phyloP scores from a whole-genome alignment of 148 eudicot species.

The Camellia granthamiana region DNA sequence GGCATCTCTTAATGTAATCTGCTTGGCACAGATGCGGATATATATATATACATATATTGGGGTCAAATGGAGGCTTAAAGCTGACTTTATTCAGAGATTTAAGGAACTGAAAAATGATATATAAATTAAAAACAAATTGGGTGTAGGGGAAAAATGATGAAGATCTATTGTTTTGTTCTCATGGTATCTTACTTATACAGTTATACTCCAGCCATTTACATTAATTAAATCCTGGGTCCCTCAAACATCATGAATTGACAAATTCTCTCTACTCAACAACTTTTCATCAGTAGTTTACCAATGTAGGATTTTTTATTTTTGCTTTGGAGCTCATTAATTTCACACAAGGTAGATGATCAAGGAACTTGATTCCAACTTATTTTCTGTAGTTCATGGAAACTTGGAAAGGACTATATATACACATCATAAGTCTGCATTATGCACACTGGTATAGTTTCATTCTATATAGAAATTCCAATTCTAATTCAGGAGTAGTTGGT shows the following conservation, averaged over 20 bases:
- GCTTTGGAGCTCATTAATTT: conserved; percentile 6
- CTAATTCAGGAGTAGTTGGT: conserved; percentile 1
- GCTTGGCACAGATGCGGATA: not conserved
- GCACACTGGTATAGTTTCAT: not conserved
- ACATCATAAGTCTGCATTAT: not conserved
- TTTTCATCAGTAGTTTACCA: not conserved
- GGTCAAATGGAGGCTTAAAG: not conserved
- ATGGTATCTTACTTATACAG: not conserved
- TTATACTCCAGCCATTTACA: not conserved
- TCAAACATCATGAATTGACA: not conserved
- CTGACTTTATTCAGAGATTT: not conserved
- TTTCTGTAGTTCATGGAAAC: not conserved
- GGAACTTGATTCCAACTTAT: not conserved
- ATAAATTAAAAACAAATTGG: not conserved
- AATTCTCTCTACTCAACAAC: not conserved
- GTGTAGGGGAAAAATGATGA: not conserved
- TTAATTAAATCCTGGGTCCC: not conserved
- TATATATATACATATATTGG: not conserved
- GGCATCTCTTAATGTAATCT: not conserved
- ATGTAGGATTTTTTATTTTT: not conserved
- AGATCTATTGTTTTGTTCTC: not conserved
- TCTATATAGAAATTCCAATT: not conserved
- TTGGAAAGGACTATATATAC: not conserved
- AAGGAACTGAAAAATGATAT: conserved; percentile 5
- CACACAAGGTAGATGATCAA: not conserved